These are phyloP conservation scores for Maudiozyma pseudohumilis DNA, from an alignment of 805 yeast genomes.

Conservation along the genomic window DNA sequence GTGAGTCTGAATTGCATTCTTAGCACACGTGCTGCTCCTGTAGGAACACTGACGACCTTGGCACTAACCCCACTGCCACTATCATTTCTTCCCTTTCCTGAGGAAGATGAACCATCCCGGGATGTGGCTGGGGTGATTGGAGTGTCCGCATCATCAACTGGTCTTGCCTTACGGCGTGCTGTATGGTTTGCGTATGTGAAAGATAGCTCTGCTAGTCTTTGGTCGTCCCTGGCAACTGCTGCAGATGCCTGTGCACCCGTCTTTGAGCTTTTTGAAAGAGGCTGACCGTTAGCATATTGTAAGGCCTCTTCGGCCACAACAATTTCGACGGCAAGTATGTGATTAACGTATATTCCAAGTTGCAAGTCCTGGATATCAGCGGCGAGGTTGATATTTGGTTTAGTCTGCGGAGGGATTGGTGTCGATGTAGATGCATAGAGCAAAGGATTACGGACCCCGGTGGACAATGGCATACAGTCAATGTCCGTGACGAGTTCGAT, in stretches of 20 bases:
- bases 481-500: constrained; percentile 73
- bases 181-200: constrained; percentile 34
- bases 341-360: constrained; percentile 67
- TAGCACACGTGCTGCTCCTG: constrained; percentile 90
- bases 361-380: constrained; percentile 80
- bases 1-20: constrained; percentile 87
- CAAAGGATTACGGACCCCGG: constrained; percentile 40
- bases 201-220: constrained; percentile 35
- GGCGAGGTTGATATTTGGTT: constrained; percentile 39
- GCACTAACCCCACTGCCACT: constrained; percentile 4
- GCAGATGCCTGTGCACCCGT: constrained; percentile 1
- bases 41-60: constrained; percentile 54
- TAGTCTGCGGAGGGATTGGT: constrained; percentile 16
- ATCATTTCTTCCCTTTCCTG: neutral
- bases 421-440: constrained; percentile 36
- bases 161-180: constrained; percentile 11
- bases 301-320: constrained; percentile 88
- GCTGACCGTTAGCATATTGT: constrained; percentile 31
- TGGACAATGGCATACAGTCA: constrained; percentile 46
- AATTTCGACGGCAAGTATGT: constrained; percentile 71
- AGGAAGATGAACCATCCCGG: constrained; percentile 2
- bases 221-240: constrained; percentile 23
- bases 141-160: constrained; percentile 16
- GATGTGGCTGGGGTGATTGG: constrained; percentile 11
- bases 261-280: constrained; percentile 9